These are phyloP conservation scores for Pythium biforme DNA, from an alignment of 352 stramenopile genomes.

Conservation along the genomic window DNA sequence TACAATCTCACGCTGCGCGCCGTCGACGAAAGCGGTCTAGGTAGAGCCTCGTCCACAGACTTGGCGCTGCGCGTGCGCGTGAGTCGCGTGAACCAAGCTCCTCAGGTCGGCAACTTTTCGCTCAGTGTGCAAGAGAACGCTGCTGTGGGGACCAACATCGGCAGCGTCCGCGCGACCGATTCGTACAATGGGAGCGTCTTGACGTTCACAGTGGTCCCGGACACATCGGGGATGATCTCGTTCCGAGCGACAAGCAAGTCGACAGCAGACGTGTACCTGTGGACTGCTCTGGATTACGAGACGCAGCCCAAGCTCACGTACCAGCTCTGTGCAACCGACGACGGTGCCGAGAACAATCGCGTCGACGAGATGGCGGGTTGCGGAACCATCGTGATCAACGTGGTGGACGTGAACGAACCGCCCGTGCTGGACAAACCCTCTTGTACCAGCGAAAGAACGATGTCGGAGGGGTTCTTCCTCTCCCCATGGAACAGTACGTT, in stretches of 20 bases:
- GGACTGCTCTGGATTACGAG: conserved; percentile 42
- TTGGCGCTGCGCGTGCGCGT: conserved; percentile 9
- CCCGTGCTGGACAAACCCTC: conserved; percentile 23
- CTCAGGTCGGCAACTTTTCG: conserved; percentile 9
- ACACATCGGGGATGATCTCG: conserved; percentile 13
- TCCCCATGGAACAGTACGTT: conserved; percentile 14
- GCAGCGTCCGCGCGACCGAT: conserved; percentile 33
- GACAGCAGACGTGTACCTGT: conserved; percentile 35
- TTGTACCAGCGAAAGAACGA: neutral
- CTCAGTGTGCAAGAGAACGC: conserved; percentile 23
- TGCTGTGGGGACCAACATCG: conserved; percentile 30
- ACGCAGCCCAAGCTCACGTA: conserved; percentile 29
- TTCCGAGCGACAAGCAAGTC: conserved; percentile 22
- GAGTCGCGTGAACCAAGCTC: conserved; percentile 25
- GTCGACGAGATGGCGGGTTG: conserved; percentile 50
- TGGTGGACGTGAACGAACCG: conserved; percentile 45
- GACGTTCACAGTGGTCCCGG: conserved; percentile 39
- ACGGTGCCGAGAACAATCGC: conserved; percentile 44
- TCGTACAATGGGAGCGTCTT: conserved; percentile 39
- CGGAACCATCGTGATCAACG: conserved; percentile 32
- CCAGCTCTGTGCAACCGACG: conserved; percentile 47
- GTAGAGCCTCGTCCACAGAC: conserved; percentile 11
- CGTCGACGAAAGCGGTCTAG: conserved; percentile 13
- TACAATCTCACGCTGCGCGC: conserved; percentile 24
- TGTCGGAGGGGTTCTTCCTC: conserved; percentile 16